phyloP scores from a whole-genome alignment of 2,329 filamentous ascomycete species.

The Colletotrichum lindemuthianum region DNA sequence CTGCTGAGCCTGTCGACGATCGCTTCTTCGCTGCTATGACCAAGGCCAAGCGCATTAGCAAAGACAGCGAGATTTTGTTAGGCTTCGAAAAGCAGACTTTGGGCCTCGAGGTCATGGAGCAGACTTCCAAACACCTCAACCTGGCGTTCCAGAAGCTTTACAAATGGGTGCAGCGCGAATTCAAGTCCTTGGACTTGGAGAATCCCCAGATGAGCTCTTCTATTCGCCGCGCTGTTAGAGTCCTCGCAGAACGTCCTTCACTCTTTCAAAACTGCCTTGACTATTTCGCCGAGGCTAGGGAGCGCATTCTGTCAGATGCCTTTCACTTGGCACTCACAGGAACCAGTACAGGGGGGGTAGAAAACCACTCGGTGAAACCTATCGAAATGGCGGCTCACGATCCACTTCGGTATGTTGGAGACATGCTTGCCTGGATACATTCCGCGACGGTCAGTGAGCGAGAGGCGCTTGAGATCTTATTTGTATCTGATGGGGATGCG shows the following conservation, averaged over 20 bases:
- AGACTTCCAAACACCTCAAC: conserved; percentile 87
- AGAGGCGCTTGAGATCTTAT: conserved; percentile 90
- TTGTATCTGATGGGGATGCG: conserved; percentile 89
- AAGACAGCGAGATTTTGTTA: conserved; percentile 88
- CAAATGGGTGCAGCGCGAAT: conserved; percentile 93
- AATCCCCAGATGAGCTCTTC: conserved; percentile 91
- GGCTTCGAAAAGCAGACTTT: conserved; percentile 90
- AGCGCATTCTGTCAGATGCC: conserved; percentile 85
- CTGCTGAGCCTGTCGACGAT: conserved; percentile 84
- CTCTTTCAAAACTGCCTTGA: conserved; percentile 95
- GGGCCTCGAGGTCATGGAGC: conserved; percentile 90
- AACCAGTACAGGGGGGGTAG: conserved; percentile 64
- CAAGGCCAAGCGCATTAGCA: conserved; percentile 86
- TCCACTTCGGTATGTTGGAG: conserved; percentile 88
- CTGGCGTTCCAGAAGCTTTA: conserved; percentile 95
- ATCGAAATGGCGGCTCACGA: conserved; percentile 96
- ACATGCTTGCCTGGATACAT: conserved; percentile 98
- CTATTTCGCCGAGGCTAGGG: conserved; percentile 89
- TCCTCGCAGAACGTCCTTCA: conserved; percentile 87
- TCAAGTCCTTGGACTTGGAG: conserved; percentile 91
- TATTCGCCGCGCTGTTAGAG: conserved; percentile 84
- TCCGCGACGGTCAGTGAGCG: conserved; percentile 93
- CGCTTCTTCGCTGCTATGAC: conserved; percentile 81
- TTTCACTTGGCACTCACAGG: conserved; percentile 92
- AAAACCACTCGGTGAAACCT: conserved; percentile 77